Evolutionary conservation across 352 stramenopile genomes (phyloP).

Genomic region (Pythium pyrilobum): DNA sequence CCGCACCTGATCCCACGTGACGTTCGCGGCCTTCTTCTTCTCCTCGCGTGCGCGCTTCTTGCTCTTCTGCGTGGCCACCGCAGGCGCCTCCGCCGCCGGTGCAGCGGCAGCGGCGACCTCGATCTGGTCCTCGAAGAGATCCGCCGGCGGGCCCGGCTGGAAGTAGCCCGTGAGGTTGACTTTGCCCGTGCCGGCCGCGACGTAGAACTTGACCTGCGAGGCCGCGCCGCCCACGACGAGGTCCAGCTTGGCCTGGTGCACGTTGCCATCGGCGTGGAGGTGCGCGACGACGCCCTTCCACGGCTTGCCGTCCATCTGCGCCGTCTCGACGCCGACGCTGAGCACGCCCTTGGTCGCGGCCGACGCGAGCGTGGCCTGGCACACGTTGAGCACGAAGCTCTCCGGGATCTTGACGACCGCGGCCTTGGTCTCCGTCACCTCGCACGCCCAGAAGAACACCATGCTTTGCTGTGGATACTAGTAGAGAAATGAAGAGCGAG

Average conservation of each 20-base stretch:
- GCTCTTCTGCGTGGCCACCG: constrained; percentile 28
- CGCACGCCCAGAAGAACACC: constrained; percentile 33
- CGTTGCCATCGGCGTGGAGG: constrained; percentile 34
- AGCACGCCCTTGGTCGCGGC: constrained; percentile 21
- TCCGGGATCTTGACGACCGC: constrained; percentile 30
- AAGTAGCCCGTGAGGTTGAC: constrained; percentile 83
- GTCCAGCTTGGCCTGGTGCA: constrained; percentile 72
- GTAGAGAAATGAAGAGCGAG: constrained; percentile 1
- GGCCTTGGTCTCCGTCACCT: constrained; percentile 35
- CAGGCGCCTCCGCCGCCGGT: background rate
- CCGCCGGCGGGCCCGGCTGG: constrained; percentile 48
- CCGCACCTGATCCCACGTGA: constrained; percentile 56
- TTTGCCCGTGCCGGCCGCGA: constrained; percentile 47
- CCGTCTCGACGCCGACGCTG: constrained; percentile 54
- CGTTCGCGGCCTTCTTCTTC: constrained; percentile 16
- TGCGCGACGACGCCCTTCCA: constrained; percentile 71
- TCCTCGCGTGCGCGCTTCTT: constrained; percentile 68
- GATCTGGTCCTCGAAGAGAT: constrained; percentile 31
- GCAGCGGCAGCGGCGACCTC: background rate
- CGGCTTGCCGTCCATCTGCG: constrained; percentile 49
- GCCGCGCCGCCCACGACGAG: constrained; percentile 49
- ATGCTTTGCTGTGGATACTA: constrained; percentile 7
- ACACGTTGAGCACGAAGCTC: constrained; percentile 35
- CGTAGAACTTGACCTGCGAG: constrained; percentile 71
- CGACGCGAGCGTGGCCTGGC: constrained; percentile 25